These are phyloP conservation scores for Tolypocladium ophioglossoides DNA, from an alignment of 2,329 filamentous ascomycete genomes.

Conservation along the genomic window DNA sequence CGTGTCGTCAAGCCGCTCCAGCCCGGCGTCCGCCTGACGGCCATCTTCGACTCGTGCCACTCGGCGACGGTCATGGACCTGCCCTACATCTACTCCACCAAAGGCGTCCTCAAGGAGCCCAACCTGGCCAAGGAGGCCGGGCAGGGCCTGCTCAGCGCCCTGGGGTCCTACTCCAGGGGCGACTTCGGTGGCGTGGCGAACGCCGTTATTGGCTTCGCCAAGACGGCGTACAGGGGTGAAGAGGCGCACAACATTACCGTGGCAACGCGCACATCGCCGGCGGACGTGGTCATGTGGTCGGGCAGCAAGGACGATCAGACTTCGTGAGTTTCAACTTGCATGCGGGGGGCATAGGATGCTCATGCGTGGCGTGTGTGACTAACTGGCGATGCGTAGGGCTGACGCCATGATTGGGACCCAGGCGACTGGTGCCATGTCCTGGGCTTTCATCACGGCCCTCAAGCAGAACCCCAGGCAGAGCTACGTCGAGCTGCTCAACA, in stretches of 20 bases:
- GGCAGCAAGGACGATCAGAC: constrained; percentile 95
- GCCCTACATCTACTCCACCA: constrained; percentile 71
- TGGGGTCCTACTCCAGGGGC: constrained; percentile 71
- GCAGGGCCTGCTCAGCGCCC: constrained; percentile 58
- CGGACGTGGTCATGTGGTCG: constrained; percentile 97
- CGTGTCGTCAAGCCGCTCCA: constrained; percentile 68
- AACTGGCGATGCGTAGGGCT: constrained; percentile 41
- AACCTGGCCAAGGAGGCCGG: constrained; percentile 74
- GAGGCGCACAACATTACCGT: constrained; percentile 70
- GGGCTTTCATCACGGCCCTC: constrained; percentile 85
- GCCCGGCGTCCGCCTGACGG: constrained; percentile 74
- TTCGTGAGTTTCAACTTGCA: constrained; percentile 31
- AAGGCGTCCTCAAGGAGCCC: constrained; percentile 71
- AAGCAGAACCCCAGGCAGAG: constrained; percentile 92
- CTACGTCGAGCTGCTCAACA: constrained; percentile 93
- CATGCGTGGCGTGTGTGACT: neutral
- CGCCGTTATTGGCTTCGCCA: constrained; percentile 74
- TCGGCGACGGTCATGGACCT: constrained; percentile 69
- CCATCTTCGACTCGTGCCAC: constrained; percentile 75
- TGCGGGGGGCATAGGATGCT: neutral
- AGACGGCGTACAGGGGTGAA: constrained; percentile 74
- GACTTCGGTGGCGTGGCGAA: constrained; percentile 74
- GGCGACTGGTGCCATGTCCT: constrained; percentile 96
- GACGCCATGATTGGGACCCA: constrained; percentile 82
- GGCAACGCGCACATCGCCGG: constrained; percentile 83